Evolutionary conservation across 176 grass and related monocot species (phyloP), one percentile per base, ranked within the genome.

Genomic region (Canna indica): DNA sequence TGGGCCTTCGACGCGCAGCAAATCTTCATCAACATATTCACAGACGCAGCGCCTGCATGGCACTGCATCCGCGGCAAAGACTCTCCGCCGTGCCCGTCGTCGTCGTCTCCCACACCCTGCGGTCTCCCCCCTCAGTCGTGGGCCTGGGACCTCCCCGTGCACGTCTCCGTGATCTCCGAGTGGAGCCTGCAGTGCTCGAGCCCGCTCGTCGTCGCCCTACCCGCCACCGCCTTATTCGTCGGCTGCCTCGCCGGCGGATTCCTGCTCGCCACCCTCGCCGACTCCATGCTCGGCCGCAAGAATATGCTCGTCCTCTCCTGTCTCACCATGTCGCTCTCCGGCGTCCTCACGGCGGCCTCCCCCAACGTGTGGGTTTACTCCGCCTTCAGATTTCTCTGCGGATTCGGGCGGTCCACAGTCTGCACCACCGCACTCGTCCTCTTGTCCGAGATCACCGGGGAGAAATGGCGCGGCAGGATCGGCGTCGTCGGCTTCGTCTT

Each of bases 1-100:
- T 90, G 94, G 94, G 67, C 80, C 39, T 97, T 97, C 80, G 94
- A 97, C 69, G 84, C 89, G 13, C 94, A 97, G 73, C 89, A 93
- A 76, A 90, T 81, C 57, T 93, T 97, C 89, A 88, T 93, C 84
- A 87, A 83, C 22, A 84, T 90, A 52, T 97, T 92, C 84, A 90
- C 88, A 4, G 94, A 97, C 68, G 86, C 86, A 26, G 82, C 89
- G 44, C 84, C 93, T 7, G 10, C 45, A 11, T 97, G 94, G 94
- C 86, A 83, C 72, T 97, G 89, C 74, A 84, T 67, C 45, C 45
- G 69, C 69, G 17, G 67, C 0, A 65, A 59, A 5, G 68, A 84
- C 60, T 13, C 30, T 41, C 78, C 53, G 22, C 33, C 73, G 25
- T 92, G 88, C 81, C 71, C 74, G 5, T 27, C 50, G 32, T 54